Evolutionary conservation across 331 rosid species (phyloP).

Genomic region (Quercus tomentella): DNA sequence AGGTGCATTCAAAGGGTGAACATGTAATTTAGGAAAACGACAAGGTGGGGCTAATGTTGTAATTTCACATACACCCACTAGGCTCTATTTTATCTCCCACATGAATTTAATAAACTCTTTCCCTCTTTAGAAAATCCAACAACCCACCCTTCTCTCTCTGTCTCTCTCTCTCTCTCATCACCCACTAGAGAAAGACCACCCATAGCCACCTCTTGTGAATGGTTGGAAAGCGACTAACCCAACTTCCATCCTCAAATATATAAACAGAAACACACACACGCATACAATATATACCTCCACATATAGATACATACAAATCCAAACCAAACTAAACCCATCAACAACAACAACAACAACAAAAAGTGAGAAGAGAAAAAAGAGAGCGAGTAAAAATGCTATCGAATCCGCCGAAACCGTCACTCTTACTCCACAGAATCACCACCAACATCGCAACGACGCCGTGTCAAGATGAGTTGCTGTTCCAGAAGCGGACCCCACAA

Average conservation of each 20-base stretch:
- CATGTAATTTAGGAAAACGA: not conserved
- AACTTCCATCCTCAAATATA: not conserved
- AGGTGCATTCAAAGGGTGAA: slow-evolving; percentile 2
- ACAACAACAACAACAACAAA: too few species aligned
- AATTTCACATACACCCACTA: slow-evolving; percentile 31
- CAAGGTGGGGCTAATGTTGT: slow-evolving; percentile 17
- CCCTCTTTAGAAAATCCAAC: slow-evolving; percentile 27
- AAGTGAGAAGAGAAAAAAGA: too few species aligned
- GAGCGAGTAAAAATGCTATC: slow-evolving; percentile 39
- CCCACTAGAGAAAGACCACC: not conserved
- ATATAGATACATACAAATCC: not conserved
- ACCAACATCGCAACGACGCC: not conserved
- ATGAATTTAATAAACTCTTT: slow-evolving; percentile 31
- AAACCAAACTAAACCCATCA: too few species aligned
- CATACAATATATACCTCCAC: too few species aligned
- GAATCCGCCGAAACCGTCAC: slow-evolving; percentile 62
- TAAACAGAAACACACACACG: not conserved
- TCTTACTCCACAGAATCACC: slow-evolving; percentile 41
- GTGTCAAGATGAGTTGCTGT: slow-evolving; percentile 3
- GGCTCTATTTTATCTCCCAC: slow-evolving; percentile 33
- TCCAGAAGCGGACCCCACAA: too few species aligned
- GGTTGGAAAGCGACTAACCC: slow-evolving; percentile 19
- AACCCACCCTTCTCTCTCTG: slow-evolving; percentile 5
- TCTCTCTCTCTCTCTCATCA: not conserved
- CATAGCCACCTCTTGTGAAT: not conserved